These are phyloP conservation scores for Leccinum barrowsii DNA, from an alignment of 768 basidiomycete species.

Conservation along the genomic window DNA sequence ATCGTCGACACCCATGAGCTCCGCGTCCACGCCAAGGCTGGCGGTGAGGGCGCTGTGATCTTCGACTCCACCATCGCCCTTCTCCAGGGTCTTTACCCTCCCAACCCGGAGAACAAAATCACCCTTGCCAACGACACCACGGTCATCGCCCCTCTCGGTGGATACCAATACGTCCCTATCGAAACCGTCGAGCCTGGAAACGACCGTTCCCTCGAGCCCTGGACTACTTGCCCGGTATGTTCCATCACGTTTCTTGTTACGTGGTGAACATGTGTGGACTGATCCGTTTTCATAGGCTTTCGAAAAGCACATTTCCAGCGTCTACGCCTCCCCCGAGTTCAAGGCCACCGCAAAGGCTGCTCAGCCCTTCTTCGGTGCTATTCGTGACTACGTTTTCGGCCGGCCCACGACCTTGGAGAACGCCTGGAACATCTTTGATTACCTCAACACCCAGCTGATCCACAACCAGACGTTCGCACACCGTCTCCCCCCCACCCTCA, in stretches of 20 bases:
- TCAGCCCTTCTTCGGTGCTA: constrained; percentile 58
- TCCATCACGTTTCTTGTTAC: not conserved
- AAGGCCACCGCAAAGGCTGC: constrained; percentile 56
- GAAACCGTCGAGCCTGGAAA: constrained; percentile 86
- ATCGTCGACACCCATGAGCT: constrained; percentile 72
- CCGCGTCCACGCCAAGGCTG: constrained; percentile 76
- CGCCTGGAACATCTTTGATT: constrained; percentile 79
- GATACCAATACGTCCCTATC: constrained; percentile 86
- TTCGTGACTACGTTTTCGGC: constrained; percentile 72
- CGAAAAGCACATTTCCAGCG: constrained; percentile 55
- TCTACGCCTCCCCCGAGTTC: constrained; percentile 65
- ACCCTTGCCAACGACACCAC: constrained; percentile 74
- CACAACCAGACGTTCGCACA: constrained; percentile 83
- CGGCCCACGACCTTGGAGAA: constrained; percentile 65
- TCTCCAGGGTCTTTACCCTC: constrained; percentile 84
- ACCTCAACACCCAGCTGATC: constrained; percentile 65
- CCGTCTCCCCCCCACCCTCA: constrained; percentile 73
- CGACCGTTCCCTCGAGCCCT: constrained; percentile 80
- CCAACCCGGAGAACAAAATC: constrained; percentile 68
- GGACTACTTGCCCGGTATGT: constrained; percentile 59
- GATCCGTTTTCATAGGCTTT: constrained; percentile 46
- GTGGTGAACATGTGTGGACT: not conserved
- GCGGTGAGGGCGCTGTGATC: constrained; percentile 81
- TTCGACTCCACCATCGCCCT: constrained; percentile 84
- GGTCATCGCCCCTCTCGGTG: constrained; percentile 69